Conservation (phyloP, 176 grass and related monocot species). For the Tillandsia fasciculata region DNA sequence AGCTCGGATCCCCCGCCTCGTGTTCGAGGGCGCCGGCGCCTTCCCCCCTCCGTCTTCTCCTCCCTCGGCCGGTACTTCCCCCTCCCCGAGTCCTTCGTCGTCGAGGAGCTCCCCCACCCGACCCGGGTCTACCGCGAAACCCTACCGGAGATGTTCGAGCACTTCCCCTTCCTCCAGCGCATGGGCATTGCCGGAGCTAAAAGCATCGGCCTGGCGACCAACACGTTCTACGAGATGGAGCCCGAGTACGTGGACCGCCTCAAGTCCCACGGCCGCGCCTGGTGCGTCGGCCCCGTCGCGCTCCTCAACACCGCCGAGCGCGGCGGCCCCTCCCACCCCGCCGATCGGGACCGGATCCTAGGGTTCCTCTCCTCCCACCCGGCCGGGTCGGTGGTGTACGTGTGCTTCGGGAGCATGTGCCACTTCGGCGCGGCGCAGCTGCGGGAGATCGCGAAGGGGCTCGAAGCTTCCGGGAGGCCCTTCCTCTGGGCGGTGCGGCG, state of each 20-base stretch:
- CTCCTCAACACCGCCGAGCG: not conserved
- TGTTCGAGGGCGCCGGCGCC: conserved; percentile 4
- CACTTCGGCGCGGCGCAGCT: conserved; percentile 11
- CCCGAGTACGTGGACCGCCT: conserved; percentile 2
- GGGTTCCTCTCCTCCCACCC: conserved; percentile 23
- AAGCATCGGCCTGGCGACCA: conserved; percentile 2
- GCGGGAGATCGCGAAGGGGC: conserved; percentile 28
- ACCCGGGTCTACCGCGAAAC: not conserved
- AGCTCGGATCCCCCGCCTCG: conserved; percentile 13
- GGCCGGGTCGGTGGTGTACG: conserved; percentile 29
- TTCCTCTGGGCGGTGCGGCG: conserved; percentile 66
- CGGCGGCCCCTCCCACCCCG: conserved; percentile 1
- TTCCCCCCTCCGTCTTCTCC: not conserved
- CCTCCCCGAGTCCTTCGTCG: not conserved
- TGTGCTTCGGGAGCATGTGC: conserved; percentile 56
- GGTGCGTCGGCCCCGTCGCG: conserved; percentile 9
- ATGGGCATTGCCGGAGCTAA: not conserved
- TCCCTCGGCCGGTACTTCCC: not conserved
- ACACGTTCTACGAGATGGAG: conserved; percentile 15
- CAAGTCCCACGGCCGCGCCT: not conserved
- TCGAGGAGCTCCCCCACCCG: conserved; percentile 6
- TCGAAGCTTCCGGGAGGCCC: conserved; percentile 18
- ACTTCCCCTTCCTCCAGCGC: not conserved
- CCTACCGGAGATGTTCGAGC: not conserved
- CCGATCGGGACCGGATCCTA: conserved; percentile 9